Evolutionary conservation across 1,139 yeast genomes (phyloP).

Genomic region (Blastobotrys raffinosifermentans): DNA sequence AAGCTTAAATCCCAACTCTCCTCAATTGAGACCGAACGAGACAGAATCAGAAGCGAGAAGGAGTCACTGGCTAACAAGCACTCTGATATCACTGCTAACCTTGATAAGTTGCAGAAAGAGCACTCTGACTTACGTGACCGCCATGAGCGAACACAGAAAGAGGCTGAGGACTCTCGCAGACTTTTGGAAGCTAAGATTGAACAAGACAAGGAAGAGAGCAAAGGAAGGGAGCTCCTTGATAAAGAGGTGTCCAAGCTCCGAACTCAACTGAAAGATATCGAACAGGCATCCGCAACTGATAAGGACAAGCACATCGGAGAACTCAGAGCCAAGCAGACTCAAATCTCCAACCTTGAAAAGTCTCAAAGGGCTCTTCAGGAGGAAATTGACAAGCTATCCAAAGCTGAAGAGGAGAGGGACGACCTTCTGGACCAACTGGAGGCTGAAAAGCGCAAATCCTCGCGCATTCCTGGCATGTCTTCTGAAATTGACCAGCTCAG

Average conservation of each 20-base stretch:
- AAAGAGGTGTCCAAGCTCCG: conserved; percentile 22
- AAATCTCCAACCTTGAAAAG: conserved; percentile 20
- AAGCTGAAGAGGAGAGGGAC: conserved; percentile 18
- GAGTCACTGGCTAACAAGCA: conserved; percentile 18
- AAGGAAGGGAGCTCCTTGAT: conserved; percentile 22
- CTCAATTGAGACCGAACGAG: conserved; percentile 20
- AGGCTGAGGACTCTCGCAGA: conserved; percentile 24
- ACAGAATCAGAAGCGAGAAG: conserved; percentile 19
- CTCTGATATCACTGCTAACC: conserved; percentile 15
- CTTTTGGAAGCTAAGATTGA: conserved; percentile 27
- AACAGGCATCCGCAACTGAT: conserved; percentile 23
- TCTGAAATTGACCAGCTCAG: conserved; percentile 33
- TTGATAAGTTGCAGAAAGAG: conserved; percentile 21
- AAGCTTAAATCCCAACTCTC: conserved; percentile 25
- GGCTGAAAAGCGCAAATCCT: conserved; percentile 19
- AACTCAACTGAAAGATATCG: conserved; percentile 23
- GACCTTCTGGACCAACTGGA: conserved; percentile 22
- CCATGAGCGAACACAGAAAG: conserved; percentile 26
- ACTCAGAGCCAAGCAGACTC: conserved; percentile 22
- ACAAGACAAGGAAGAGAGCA: conserved; percentile 21
- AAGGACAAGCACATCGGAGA: conserved; percentile 21
- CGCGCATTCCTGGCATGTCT: conserved; percentile 17
- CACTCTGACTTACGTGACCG: conserved; percentile 24
- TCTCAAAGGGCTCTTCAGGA: conserved; percentile 20
- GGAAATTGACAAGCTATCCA: conserved; percentile 13